Evolutionary conservation across 2,329 filamentous ascomycete species (phyloP).

Genomic region (Neofusicoccum kwambonambiense): DNA sequence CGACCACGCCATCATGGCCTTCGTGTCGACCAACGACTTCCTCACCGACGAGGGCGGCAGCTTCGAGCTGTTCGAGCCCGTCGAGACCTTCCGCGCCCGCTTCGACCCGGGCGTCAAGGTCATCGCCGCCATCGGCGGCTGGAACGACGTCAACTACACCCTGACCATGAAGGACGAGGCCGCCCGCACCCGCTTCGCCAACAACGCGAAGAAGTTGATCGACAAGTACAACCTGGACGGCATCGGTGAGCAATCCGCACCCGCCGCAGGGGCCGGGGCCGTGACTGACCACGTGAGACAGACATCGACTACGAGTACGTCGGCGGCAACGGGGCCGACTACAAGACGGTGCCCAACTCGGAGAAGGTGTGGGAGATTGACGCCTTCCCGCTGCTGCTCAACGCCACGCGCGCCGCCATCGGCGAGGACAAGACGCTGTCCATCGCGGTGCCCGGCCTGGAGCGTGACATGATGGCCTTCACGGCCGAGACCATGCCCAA

Average conservation of each 20-base stretch:
- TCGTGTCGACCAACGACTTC: slow-evolving; percentile 41
- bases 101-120: slow-evolving; percentile 60
- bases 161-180: slow-evolving; percentile 33
- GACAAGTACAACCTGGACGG: slow-evolving; percentile 64
- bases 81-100: slow-evolving; percentile 52
- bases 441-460: slow-evolving; percentile 64
- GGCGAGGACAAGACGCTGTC: slow-evolving; percentile 61
- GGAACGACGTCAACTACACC: slow-evolving; percentile 58
- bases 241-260: slow-evolving; percentile 43
- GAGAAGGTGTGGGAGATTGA: slow-evolving; percentile 60
- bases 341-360: slow-evolving; percentile 59
- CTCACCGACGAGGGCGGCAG: slow-evolving; percentile 26
- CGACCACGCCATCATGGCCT: slow-evolving; percentile 37
- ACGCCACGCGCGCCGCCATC: slow-evolving; percentile 58
- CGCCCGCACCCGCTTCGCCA: slow-evolving; percentile 57
- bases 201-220: slow-evolving; percentile 64
- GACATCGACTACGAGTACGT: slow-evolving; percentile 69
- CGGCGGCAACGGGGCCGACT: slow-evolving; percentile 67
- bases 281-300: slow-evolving; percentile 18
- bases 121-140: slow-evolving; percentile 71
- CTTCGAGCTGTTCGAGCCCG: slow-evolving; percentile 56
- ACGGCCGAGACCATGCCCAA: slow-evolving; percentile 55
- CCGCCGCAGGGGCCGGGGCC: too few relatives aligned
- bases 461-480: slow-evolving; percentile 67
- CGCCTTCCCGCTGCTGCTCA: slow-evolving; percentile 61